Evolutionary conservation across 2,329 filamentous ascomycete species (phyloP), one percentile per base, ranked within the genome.

Genomic region (Sordariomycetes sp.): DNA sequence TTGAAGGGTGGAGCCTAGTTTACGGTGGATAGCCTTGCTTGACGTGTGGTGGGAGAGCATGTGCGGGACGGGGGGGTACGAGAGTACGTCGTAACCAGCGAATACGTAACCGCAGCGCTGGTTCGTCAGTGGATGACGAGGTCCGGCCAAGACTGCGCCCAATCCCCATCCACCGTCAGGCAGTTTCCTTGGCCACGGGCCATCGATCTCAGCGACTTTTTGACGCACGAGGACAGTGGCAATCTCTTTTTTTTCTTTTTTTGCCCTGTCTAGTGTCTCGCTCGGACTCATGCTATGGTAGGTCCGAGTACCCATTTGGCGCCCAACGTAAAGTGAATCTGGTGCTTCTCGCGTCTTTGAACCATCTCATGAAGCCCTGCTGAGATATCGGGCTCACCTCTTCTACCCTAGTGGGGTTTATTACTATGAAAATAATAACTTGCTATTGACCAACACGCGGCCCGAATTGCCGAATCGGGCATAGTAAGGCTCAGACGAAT

Each of bases 61-160:
- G 28, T 52, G 24, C 24, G 20, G n/a, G 15, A n/a, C 45, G 20
- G n/a, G n/a, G n/a, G n/a, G 20, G n/a, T 24, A 22, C 45, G 45
- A 17, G n/a, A 24, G 5, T 50, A 13, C 17, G 13, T 13, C 24
- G 53, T 48, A 28, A 25, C 52, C 55, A 56, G 55, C 20, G 34
- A 52, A 50, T 56, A 56, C 55, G 55, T 56, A 56, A 56, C 55
- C 36, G 10, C 39, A 52, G 24, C n/a, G 24, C 35, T 39, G 35
- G 32, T 52, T 56, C 55, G 55, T 56, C 55, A 56, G 28, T 56
- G 55, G 55, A 56, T 56, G 55, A 56, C 55, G 55, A 56, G 35
- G 28, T 24, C 45, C 5, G n/a, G 17, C 17, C 13, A 7, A 15
- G 28, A 39, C n/a, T 22, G 45, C 45, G 45, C 45, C 45, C 45